Evolutionary conservation across 805 yeast genomes (phyloP).

Genomic region (Ogataea haglerorum): DNA sequence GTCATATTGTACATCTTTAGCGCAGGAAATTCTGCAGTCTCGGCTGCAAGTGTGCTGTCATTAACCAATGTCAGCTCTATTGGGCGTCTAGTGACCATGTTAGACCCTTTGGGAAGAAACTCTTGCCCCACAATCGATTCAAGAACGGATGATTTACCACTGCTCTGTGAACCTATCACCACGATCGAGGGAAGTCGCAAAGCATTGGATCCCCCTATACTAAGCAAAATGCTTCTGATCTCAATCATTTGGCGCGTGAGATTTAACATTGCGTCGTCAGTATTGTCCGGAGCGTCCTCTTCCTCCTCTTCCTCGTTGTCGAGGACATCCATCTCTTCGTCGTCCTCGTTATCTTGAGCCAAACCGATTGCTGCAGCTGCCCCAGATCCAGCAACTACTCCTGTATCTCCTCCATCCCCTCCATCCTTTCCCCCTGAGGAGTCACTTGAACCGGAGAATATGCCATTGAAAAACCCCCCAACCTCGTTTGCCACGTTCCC

Average conservation of each 20-base stretch:
- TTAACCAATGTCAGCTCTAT: slow-evolving; percentile 91
- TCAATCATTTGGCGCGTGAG: slow-evolving; percentile 97
- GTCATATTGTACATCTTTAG: slow-evolving; percentile 76
- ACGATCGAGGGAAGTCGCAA: slow-evolving; percentile 90
- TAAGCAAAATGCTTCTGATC: slow-evolving; percentile 73
- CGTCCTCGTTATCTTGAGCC: slow-evolving; percentile 33
- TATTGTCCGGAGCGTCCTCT: slow-evolving; percentile 35
- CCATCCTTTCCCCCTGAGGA: slow-evolving; percentile 32
- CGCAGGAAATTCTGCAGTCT: slow-evolving; percentile 91
- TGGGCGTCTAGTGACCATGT: slow-evolving; percentile 98
- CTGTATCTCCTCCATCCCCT: slow-evolving; percentile 22
- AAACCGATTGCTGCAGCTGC: slow-evolving; percentile 50
- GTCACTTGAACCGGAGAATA: slow-evolving; percentile 22
- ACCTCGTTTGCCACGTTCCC: slow-evolving; percentile 47
- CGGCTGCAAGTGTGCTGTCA: slow-evolving; percentile 74
- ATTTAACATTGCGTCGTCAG: slow-evolving; percentile 80
- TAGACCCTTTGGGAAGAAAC: slow-evolving; percentile 92
- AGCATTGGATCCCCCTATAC: slow-evolving; percentile 69
- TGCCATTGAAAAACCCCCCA: slow-evolving; percentile 33
- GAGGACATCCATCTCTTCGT: slow-evolving; percentile 22
- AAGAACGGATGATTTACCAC: slow-evolving; percentile 94
- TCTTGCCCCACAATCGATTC: slow-evolving; percentile 98
- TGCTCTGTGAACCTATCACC: slow-evolving; percentile 94
- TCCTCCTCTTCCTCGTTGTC: slow-evolving; percentile 41
- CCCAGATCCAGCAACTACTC: slow-evolving; percentile 49